A percentile compares a stretch with the other conserved stretches of the same genome.
These are phyloP conservation scores for Evernia prunastri DNA, from an alignment of 495 filamentous ascomycete species.

Conservation along the genomic window DNA sequence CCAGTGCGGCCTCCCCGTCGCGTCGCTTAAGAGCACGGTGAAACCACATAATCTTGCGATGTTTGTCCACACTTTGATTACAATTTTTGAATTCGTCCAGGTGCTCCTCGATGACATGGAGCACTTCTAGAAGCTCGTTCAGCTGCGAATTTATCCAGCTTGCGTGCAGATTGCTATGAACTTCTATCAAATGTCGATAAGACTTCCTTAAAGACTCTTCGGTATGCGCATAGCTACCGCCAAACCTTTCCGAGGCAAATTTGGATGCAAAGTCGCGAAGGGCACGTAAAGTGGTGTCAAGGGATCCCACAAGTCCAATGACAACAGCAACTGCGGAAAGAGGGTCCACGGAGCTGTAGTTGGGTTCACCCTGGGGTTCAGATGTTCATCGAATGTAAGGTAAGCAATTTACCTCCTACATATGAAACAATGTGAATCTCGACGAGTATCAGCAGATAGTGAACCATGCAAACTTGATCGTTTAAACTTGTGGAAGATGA, in stretches of 20 bases:
- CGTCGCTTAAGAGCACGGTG: neutral
- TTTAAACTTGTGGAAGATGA: too few relatives aligned
- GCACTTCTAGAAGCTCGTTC: neutral
- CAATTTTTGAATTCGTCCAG: neutral
- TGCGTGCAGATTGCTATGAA: neutral
- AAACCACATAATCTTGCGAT: neutral
- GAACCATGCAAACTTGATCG: too few relatives aligned
- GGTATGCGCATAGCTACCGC: too few relatives aligned
- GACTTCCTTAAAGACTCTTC: neutral
- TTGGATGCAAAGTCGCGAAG: neutral
- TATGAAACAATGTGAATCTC: too few relatives aligned
- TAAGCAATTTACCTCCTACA: too few relatives aligned
- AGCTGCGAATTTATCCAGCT: neutral
- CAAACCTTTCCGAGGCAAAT: neutral
- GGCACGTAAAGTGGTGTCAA: neutral
- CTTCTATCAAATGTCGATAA: neutral
- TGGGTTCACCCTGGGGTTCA: too few relatives aligned
- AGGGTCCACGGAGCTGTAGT: neutral
- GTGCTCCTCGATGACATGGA: neutral
- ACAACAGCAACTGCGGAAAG: neutral
- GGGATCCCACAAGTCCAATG: neutral
- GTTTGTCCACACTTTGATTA: neutral
- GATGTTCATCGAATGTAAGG: too few relatives aligned
- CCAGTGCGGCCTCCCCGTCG: neutral
- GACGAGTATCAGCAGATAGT: too few relatives aligned